Base-by-base conservation (phyloP, 371 early-diverging fungal genomes). In the Sporodiniella umbellata region DNA sequence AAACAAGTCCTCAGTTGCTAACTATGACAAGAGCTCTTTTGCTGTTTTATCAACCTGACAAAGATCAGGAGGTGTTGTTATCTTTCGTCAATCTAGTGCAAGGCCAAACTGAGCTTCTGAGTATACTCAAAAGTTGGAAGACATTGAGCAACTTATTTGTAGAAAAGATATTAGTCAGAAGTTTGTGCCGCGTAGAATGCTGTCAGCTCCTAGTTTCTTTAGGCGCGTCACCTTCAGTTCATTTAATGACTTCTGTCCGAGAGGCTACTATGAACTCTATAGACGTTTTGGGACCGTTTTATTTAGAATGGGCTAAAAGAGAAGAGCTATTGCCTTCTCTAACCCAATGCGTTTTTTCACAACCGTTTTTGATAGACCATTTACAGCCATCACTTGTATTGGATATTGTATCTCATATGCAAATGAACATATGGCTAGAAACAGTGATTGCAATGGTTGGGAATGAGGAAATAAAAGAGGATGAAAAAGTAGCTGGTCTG, bases 281-380 rank as follows among this genome's bases (percentile, higher is more conserved):
- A 15, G 33, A 25, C n/a, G 12, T 15, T 4, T 8, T 60, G 5
- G 56, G 52, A 17, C 2, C n/a, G 3, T 47, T 55, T 4, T 22
- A 54, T 4, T n/a, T 47, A 5, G 42, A 60, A 11, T 4, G 37
- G 24, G 14, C 3, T 21, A 8, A 17, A 53, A 33, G 19, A 53
- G 35, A n/a, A n/a, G n/a, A 10, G 1, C 12, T 62, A 24, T 1
- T 56, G 6, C 33, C 23, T 0, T 33, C 17, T 28, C 7, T 62
- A 2, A 33, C 44, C 5, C 8, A 26, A 1, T 45, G 49, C 37
- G n/a, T 62, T 18, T 46, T 62, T 10, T 40, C 46, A 3, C 42
- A 54, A n/a, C 63, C 63, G 0, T 69, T 69, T 33, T 50, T 69
- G 5, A 21, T 65, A 18, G 69, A 69, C 21, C 11, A 37, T 23